Percentiles rank a stretch among this genome's conserved stretches.
Conservation (phyloP, 108 stramenopile species). For the Cyclotella sp. region DNA sequence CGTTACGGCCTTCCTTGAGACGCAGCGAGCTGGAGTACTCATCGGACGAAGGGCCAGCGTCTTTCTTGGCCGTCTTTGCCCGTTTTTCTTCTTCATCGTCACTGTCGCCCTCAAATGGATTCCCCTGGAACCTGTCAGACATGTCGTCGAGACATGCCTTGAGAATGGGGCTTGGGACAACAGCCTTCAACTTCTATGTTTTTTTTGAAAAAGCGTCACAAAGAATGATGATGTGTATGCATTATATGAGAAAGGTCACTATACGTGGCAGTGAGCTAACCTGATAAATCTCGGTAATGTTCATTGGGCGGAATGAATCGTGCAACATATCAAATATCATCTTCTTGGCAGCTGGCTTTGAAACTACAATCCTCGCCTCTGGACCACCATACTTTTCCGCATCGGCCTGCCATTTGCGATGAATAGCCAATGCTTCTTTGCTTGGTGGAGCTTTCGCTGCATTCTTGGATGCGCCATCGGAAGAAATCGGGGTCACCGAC, state of each 20-base stretch:
- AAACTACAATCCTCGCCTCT: slow-evolving; percentile 69
- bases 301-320: slow-evolving; percentile 80
- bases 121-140: slow-evolving; percentile 49
- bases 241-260: neutral
- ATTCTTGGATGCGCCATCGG: slow-evolving; percentile 17
- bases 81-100: slow-evolving; percentile 59
- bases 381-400: slow-evolving; percentile 72
- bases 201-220: neutral
- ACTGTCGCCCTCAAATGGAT: slow-evolving; percentile 60
- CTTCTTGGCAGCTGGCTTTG: slow-evolving; percentile 75
- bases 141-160: slow-evolving; percentile 74
- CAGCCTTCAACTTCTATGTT: slow-evolving; percentile 51
- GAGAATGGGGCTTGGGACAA: slow-evolving; percentile 72
- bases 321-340: slow-evolving; percentile 69
- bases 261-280: slow-evolving; percentile 25
- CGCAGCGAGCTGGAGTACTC: slow-evolving; percentile 63
- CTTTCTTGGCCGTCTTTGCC: slow-evolving; percentile 34
- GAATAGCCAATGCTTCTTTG: slow-evolving; percentile 35
- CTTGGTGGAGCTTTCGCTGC: slow-evolving; percentile 4
- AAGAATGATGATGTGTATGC: neutral
- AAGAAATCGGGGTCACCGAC: slow-evolving; percentile 43
- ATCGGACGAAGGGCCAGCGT: slow-evolving; percentile 29
- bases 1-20: slow-evolving; percentile 70
- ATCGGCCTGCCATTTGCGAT: slow-evolving; percentile 75
- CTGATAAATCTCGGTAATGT: slow-evolving; percentile 77